These are phyloP conservation scores for Rhizomucor miehei DNA, from an alignment of 371 early-diverging fungal species.

Conservation along the genomic window DNA sequence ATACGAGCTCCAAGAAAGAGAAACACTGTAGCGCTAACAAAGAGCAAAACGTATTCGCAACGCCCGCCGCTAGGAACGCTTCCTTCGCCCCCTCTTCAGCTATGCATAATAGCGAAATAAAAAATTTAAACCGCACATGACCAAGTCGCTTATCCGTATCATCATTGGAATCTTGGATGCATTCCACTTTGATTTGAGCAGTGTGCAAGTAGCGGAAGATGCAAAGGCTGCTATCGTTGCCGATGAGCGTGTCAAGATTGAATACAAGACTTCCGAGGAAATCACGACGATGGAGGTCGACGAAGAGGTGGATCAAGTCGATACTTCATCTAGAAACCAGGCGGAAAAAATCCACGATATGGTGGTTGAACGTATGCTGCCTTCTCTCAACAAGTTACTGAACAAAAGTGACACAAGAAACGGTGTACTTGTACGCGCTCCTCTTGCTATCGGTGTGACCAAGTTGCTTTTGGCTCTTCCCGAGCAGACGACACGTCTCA, in stretches of 20 bases:
- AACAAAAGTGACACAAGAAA: conserved; percentile 68
- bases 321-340: conserved; percentile 19
- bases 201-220: conserved; percentile 49
- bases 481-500: conserved; percentile 63
- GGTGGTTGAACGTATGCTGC: conserved; percentile 71
- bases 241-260: conserved; percentile 40
- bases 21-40: too few species aligned
- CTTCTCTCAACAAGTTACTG: conserved; percentile 72
- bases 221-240: conserved; percentile 37
- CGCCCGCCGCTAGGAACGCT: too few species aligned
- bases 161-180: conserved; percentile 81
- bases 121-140: conserved; percentile 64
- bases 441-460: conserved; percentile 84
- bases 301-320: conserved; percentile 15
- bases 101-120: too few species aligned
- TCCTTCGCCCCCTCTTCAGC: too few species aligned
- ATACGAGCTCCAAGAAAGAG: too few species aligned
- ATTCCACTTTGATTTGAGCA: conserved; percentile 85
- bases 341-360: conserved; percentile 65
- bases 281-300: conserved; percentile 36
- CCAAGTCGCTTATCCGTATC: conserved; percentile 75
- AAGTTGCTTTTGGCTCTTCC: conserved; percentile 81
- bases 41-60: too few species aligned
- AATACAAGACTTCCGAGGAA: conserved; percentile 38
- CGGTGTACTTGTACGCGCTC: conserved; percentile 79